A percentile compares a stretch with the other conserved stretches of the same genome.
phyloP scores from a whole-genome alignment of 345 rosid species.

The Litchi chinensis region DNA sequence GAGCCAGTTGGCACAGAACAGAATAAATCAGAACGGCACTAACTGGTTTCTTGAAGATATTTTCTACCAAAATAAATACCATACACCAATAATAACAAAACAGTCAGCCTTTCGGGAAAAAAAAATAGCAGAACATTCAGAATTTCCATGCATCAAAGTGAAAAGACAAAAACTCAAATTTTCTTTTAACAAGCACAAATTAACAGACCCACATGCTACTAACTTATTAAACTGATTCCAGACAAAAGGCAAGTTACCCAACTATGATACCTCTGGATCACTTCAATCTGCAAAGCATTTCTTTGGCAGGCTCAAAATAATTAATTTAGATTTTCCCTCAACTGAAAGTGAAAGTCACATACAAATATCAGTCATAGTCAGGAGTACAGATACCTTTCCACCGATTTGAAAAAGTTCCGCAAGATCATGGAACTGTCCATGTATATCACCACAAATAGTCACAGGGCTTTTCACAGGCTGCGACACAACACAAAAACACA shows the following conservation, averaged over 20 bases:
- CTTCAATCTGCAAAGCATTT: constrained; percentile 33
- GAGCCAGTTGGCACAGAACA: not conserved
- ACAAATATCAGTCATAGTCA: constrained; percentile 23
- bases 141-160: constrained; percentile 3
- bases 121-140: not conserved
- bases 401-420: constrained; percentile 99
- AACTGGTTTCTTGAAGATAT: not conserved
- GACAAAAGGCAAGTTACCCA: constrained; percentile 13
- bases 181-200: not conserved
- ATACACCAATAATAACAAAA: constrained; percentile 5
- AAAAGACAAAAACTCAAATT: not conserved
- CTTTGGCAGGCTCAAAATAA: constrained; percentile 28
- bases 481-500: constrained; percentile 7
- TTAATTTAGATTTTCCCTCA: constrained; percentile 26
- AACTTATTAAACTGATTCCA: not conserved
- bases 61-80: not conserved
- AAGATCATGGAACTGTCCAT: constrained; percentile 99
- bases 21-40: not conserved
- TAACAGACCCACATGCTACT: not conserved
- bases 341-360: constrained; percentile 31
- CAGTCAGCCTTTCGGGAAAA: not conserved
- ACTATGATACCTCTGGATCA: constrained; percentile 22
- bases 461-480: constrained; percentile 99
- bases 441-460: constrained; percentile 98
- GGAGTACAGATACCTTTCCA: constrained; percentile 65